Percentiles rank a stretch among this genome's conserved stretches.
phyloP scores from a whole-genome alignment of 495 filamentous ascomycete genomes.

The Neurospora sp. region DNA sequence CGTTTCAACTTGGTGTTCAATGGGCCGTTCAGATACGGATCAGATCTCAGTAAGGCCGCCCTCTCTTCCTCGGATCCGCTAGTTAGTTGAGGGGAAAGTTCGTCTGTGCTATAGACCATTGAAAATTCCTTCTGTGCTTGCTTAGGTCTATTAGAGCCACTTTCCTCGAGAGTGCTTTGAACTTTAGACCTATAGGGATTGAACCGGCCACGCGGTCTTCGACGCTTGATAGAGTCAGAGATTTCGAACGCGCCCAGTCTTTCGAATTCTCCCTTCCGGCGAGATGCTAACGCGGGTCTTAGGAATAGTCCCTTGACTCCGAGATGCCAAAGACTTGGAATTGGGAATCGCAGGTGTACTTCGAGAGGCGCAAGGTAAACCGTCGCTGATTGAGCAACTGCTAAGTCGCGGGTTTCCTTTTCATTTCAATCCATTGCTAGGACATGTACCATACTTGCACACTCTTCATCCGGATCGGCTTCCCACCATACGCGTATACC shows the following conservation, averaged over 20 bases:
- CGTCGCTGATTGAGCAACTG: background rate
- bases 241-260: background rate
- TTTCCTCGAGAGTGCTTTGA: no score
- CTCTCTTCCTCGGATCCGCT: background rate
- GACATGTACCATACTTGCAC: no score
- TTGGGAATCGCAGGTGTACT: background rate
- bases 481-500: background rate
- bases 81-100: background rate
- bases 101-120: background rate
- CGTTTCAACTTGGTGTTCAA: background rate
- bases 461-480: background rate
- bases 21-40: background rate
- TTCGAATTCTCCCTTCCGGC: background rate
- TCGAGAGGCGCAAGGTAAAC: background rate
- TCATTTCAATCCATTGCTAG: background rate
- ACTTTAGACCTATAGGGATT: no score
- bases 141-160: no score
- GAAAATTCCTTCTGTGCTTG: background rate
- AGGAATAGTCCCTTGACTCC: background rate
- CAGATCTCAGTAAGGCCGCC: background rate
- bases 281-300: background rate
- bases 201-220: no score
- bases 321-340: background rate
- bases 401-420: background rate
- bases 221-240: no score